phyloP scores from a whole-genome alignment of 805 yeast genomes.

The Metschnikowia arizonensis region DNA sequence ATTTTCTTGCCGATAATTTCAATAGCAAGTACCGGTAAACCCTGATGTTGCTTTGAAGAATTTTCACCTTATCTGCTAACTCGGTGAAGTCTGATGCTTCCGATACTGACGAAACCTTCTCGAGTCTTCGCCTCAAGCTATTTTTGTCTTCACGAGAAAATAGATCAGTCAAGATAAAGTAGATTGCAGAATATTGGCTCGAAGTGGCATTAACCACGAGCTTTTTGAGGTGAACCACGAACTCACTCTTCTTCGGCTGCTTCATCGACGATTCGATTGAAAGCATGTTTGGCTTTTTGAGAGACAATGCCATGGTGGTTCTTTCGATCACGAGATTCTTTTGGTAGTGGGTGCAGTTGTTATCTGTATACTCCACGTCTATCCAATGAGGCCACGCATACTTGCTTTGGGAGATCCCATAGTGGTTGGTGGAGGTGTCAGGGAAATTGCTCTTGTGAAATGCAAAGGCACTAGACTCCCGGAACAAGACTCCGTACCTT shows the following conservation, averaged over 20 bases:
- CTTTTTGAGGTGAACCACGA: slow-evolving; percentile 34
- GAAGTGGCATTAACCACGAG: slow-evolving; percentile 38
- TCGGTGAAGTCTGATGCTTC: slow-evolving; percentile 36
- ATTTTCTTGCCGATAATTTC: slow-evolving; percentile 35
- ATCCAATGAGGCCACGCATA: slow-evolving; percentile 21
- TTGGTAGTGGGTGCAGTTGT: slow-evolving; percentile 21
- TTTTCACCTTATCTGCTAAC: slow-evolving; percentile 26
- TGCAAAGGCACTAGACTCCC: slow-evolving; percentile 54
- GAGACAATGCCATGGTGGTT: slow-evolving; percentile 40
- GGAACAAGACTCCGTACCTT: slow-evolving; percentile 51
- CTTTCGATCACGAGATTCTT: slow-evolving; percentile 33
- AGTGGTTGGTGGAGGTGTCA: slow-evolving; percentile 1
- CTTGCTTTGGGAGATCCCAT: slow-evolving; percentile 1
- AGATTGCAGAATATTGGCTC: slow-evolving; percentile 35
- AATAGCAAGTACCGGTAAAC: slow-evolving; percentile 34
- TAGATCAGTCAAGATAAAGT: slow-evolving; percentile 33
- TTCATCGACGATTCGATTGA: slow-evolving; percentile 28
- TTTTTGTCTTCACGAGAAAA: slow-evolving; percentile 29
- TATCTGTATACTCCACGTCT: slow-evolving; percentile 20
- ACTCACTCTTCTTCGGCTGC: slow-evolving; percentile 25
- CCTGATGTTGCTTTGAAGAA: slow-evolving; percentile 31
- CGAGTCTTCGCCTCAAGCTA: slow-evolving; percentile 35
- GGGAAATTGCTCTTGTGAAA: slow-evolving; percentile 35
- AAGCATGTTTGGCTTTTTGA: slow-evolving; percentile 50
- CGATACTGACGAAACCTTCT: slow-evolving; percentile 35